phyloP scores from a whole-genome alignment of 805 yeast species.

The Saccharomycopsis sp. region DNA sequence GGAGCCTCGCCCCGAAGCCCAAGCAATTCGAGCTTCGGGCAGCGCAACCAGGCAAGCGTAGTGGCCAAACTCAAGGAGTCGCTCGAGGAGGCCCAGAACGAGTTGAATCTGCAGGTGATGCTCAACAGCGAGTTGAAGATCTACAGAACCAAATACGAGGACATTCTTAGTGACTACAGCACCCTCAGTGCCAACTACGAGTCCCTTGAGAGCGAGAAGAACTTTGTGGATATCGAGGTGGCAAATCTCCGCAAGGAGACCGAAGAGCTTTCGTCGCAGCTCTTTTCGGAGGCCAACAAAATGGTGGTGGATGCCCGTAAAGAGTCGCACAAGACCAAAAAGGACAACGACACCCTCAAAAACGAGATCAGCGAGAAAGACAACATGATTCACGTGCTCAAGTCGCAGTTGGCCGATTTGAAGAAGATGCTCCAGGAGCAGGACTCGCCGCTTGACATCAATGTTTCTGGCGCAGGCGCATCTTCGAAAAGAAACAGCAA shows the following conservation, averaged over 20 bases:
- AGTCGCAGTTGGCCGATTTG: slow-evolving; percentile 60
- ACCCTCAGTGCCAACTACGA: slow-evolving; percentile 11
- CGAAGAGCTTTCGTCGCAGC: slow-evolving; percentile 69
- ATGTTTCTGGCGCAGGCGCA: background rate
- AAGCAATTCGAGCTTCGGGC: background rate
- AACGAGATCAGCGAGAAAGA: slow-evolving; percentile 61
- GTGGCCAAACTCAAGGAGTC: slow-evolving; percentile 13
- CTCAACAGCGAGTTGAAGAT: slow-evolving; percentile 18
- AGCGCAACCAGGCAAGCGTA: slow-evolving; percentile 1
- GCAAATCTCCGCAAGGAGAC: slow-evolving; percentile 62
- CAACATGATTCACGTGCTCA: slow-evolving; percentile 55
- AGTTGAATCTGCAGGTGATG: slow-evolving; percentile 18
- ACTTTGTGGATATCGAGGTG: slow-evolving; percentile 35
- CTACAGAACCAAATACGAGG: slow-evolving; percentile 18
- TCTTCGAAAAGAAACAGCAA: background rate
- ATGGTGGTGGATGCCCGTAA: slow-evolving; percentile 78
- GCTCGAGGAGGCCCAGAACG: slow-evolving; percentile 18
- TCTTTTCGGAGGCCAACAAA: slow-evolving; percentile 76
- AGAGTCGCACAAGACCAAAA: slow-evolving; percentile 52
- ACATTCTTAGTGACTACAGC: slow-evolving; percentile 13
- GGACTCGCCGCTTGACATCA: slow-evolving; percentile 24
- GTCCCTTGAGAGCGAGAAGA: slow-evolving; percentile 18
- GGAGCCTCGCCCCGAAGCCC: background rate
- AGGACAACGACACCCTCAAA: slow-evolving; percentile 48
- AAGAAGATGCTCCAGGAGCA: slow-evolving; percentile 52